A percentile compares a stretch with the other conserved stretches of the same genome.
These are phyloP conservation scores for Phytophthora citrophthora DNA, from an alignment of 352 stramenopile genomes.

Conservation along the genomic window DNA sequence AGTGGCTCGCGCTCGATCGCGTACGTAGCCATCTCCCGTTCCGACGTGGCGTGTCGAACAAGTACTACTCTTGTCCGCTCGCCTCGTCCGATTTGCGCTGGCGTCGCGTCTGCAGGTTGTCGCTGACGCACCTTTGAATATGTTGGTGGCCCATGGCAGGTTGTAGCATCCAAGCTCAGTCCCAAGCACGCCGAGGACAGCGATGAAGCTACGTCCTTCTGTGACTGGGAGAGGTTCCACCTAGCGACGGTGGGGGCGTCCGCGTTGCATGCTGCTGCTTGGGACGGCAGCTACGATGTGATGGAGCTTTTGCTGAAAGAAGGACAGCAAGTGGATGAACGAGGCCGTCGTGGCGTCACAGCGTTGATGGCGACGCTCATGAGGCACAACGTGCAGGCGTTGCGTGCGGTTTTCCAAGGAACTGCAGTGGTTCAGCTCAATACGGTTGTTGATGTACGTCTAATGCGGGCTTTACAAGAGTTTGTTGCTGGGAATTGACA, in stretches of 20 bases:
- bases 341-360: slow-evolving; percentile 32
- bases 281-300: slow-evolving; percentile 35
- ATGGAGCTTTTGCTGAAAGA: slow-evolving; percentile 36
- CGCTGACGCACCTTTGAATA: slow-evolving; percentile 16
- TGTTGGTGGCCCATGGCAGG: slow-evolving; percentile 17
- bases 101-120: slow-evolving; percentile 26
- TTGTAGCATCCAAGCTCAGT: slow-evolving; percentile 24
- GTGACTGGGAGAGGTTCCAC: slow-evolving; percentile 45
- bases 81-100: slow-evolving; percentile 31
- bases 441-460: slow-evolving; percentile 38
- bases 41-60: slow-evolving; percentile 10
- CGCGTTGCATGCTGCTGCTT: slow-evolving; percentile 42
- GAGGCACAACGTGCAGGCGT: slow-evolving; percentile 43
- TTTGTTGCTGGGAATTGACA: slow-evolving; percentile 1
- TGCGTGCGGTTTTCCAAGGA: slow-evolving; percentile 44
- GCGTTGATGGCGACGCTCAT: slow-evolving; percentile 43
- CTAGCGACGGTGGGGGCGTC: slow-evolving; percentile 41
- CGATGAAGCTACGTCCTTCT: slow-evolving; percentile 35
- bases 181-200: slow-evolving; percentile 17
- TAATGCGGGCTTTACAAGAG: neutral
- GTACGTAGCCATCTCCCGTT: slow-evolving; percentile 34
- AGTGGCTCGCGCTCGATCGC: slow-evolving; percentile 38
- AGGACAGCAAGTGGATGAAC: slow-evolving; percentile 34
- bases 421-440: slow-evolving; percentile 35
- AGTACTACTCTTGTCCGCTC: slow-evolving; percentile 42